These are phyloP conservation scores for Albifimbria verrucaria DNA, from an alignment of 2,329 filamentous ascomycete genomes.

Conservation along the genomic window DNA sequence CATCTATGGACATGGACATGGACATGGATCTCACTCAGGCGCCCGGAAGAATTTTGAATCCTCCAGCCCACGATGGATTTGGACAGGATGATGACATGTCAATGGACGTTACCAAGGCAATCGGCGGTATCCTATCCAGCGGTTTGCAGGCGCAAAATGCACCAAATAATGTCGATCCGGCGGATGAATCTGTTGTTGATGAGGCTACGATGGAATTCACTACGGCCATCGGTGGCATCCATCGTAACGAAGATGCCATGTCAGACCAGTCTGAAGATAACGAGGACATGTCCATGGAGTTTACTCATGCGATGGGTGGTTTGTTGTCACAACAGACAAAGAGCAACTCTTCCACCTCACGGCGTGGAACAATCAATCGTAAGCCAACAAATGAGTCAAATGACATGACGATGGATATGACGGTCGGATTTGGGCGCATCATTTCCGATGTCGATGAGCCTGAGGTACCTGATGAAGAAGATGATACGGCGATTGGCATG, in stretches of 20 bases:
- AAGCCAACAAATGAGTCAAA: constrained; percentile 27
- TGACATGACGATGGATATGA: constrained; percentile 51
- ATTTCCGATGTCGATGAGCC: constrained; percentile 29
- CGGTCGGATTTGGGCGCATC: constrained; percentile 54
- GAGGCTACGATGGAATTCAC: constrained; percentile 76
- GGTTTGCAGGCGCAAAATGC: constrained; percentile 4
- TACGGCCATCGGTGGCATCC: constrained; percentile 71
- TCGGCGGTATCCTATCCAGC: constrained; percentile 72
- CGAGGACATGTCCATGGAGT: constrained; percentile 77
- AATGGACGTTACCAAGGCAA: constrained; percentile 86
- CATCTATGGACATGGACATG: constrained; percentile 42
- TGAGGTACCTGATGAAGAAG: constrained; percentile 30
- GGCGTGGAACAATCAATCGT: constrained; percentile 22
- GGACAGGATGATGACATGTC: constrained; percentile 68
- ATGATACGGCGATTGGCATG: constrained; percentile 49
- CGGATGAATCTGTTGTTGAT: constrained; percentile 34
- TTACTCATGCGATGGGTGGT: constrained; percentile 63
- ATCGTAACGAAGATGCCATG: constrained; percentile 27
- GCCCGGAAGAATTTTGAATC: constrained; percentile 50
- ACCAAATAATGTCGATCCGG: constrained; percentile 14
- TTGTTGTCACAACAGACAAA: constrained; percentile 37
- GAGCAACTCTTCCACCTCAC: constrained; percentile 16
- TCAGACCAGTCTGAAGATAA: constrained; percentile 40
- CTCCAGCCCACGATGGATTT: constrained; percentile 38
- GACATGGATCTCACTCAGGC: constrained; percentile 56